These are phyloP conservation scores for Chondrus crispus DNA, from an alignment of 23 red algal species.

Conservation along the genomic window DNA sequence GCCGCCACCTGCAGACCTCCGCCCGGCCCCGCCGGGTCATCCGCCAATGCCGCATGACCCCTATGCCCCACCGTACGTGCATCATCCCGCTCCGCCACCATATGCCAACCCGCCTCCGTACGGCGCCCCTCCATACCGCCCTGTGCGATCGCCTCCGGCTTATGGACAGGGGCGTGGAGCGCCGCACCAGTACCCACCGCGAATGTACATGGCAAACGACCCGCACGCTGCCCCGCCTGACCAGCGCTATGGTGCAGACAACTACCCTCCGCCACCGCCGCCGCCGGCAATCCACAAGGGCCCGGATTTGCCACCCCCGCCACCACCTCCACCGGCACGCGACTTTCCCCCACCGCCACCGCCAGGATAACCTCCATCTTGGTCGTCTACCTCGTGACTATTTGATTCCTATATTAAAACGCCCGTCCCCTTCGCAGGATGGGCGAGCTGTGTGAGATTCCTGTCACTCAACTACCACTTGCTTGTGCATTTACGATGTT, in stretches of 20 bases:
- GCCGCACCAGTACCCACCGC: background rate
- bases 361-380: background rate
- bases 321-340: constrained; percentile 7
- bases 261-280: background rate
- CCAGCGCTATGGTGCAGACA: background rate
- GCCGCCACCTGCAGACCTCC: background rate
- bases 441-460: no score
- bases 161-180: background rate
- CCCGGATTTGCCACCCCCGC: constrained; percentile 18
- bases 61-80: background rate
- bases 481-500: no score
- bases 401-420: no score
- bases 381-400: no score
- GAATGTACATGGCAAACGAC: background rate
- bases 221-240: background rate
- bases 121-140: background rate
- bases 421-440: no score
- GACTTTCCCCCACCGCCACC: constrained; percentile 10
- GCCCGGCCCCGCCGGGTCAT: background rate
- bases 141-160: no score
- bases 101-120: background rate
- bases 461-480: no score
- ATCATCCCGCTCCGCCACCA: no score
- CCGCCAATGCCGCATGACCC: background rate
- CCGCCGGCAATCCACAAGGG: background rate